Evolutionary conservation across 306 rosid species (phyloP), one percentile per base, ranked within the genome.

Genomic region (Lablab purpureus): DNA sequence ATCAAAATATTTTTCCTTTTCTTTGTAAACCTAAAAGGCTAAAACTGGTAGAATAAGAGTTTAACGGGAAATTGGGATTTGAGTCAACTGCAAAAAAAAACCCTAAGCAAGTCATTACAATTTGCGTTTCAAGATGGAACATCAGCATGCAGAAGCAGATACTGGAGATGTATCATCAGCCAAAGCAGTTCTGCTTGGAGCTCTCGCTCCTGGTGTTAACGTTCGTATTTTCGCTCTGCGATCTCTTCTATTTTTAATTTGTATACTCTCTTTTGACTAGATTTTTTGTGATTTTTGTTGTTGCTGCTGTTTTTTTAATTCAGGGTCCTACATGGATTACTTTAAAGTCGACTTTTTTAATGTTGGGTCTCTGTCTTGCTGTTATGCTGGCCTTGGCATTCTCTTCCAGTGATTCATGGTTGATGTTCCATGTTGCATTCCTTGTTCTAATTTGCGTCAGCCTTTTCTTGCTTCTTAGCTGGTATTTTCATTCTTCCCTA

Each of bases 271-370:
- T 21, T 71, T 71, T 71, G 50, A 8, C 21, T 14, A 3, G 1
- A 27, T 40, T 63, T n/a, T 62, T 40, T 22, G 5, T 9, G 18
- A n/a, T 80, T 79, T 22, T 12, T 23, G 0, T 1, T 58, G 40
- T 43, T 28, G 10, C 9, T 32, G 2, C 4, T 3, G 1, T 7
- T 40, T 10, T 72, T 22, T 19, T 50, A 1, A 73, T 84, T 84
- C 96, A 94, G 98, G 88, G 84, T 32, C 89, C 97, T 21, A 94
- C 98, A 36, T 94, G 97, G 98, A 81, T 85, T 62, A 87, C 98
- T 8, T 85, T 94, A 27, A 87, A 89, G 79, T 85, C 90, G 1
- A 41, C 90, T 41, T 94, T 94, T 84, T 60, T 90, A 74, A 30
- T 93, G 94, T 75, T 95, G 88, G 97, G 94, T 82, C 70, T 95